These are phyloP conservation scores for Calendula officinalis DNA, from an alignment of 129 eudicot genomes.

Conservation along the genomic window DNA sequence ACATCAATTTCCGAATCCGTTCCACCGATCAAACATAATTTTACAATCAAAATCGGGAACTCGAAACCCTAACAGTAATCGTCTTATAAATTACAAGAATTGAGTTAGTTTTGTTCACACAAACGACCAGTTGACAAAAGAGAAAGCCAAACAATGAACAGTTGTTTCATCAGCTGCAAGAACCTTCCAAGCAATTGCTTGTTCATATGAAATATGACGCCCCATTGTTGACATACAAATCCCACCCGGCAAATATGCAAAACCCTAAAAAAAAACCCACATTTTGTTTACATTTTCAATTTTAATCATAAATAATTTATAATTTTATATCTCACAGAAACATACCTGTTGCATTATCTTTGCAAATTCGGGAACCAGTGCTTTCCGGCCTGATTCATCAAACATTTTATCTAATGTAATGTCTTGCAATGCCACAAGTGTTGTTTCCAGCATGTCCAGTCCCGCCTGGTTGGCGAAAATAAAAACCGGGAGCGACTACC, in stretches of 20 bases:
- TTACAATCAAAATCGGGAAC: conserved; percentile 34
- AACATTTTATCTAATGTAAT: conserved; percentile 84
- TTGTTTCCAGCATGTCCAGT: conserved; percentile 94
- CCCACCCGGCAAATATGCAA: conserved; percentile 88
- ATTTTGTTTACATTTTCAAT: neutral
- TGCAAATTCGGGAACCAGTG: conserved; percentile 70
- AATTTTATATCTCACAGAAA: neutral
- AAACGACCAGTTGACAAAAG: conserved; percentile 94
- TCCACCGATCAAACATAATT: conserved; percentile 22
- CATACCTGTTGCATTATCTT: conserved; percentile 96
- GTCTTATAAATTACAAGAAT: conserved; percentile 19
- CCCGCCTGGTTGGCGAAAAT: conserved; percentile 96
- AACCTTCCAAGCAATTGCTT: conserved; percentile 96
- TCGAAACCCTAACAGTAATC: conserved; percentile 14
- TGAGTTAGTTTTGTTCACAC: conserved; percentile 33
- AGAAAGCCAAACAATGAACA: conserved; percentile 87
- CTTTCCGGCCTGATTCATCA: conserved; percentile 81
- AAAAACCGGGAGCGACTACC: conserved; percentile 82
- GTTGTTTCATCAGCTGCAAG: conserved; percentile 71
- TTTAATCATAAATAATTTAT: neutral
- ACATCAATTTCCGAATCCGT: conserved; percentile 17
- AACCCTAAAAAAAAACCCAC: conserved; percentile 48
- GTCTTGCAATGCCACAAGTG: conserved; percentile 87
- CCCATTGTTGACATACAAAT: conserved; percentile 97
- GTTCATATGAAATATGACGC: conserved; percentile 80